A percentile compares a stretch with the other conserved stretches of the same genome.
These are phyloP conservation scores for Mytilinidion resinicola DNA, from an alignment of 495 filamentous ascomycete genomes.

Conservation along the genomic window DNA sequence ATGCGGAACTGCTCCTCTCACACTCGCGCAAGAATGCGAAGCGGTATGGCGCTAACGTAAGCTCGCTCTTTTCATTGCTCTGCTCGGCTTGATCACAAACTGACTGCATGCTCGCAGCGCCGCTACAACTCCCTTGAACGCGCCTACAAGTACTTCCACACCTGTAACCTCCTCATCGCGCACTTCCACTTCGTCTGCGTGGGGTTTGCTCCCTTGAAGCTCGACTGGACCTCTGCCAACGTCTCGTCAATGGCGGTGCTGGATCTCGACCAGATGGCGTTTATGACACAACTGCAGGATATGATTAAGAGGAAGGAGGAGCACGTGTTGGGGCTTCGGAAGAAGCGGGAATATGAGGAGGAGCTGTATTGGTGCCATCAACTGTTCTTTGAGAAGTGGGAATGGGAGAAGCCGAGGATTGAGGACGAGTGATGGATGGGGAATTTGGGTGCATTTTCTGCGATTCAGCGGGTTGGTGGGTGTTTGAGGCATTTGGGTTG, in stretches of 20 bases:
- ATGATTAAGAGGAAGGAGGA: conserved; percentile 2
- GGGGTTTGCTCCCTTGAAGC: neutral
- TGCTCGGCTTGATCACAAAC: neutral
- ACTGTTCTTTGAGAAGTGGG: conserved; percentile 14
- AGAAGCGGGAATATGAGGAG: conserved; percentile 4
- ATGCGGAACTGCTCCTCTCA: conserved; percentile 11
- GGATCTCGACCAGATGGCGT: conserved; percentile 1
- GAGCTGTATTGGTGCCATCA: conserved; percentile 18
- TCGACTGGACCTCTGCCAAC: neutral
- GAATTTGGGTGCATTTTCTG: too few species aligned
- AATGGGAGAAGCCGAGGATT: neutral
- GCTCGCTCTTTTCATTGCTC: neutral
- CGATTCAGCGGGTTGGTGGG: too few species aligned
- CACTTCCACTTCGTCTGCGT: conserved; percentile 12
- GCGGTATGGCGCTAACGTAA: conserved; percentile 9
- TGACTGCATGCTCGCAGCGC: neutral
- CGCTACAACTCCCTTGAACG: conserved; percentile 15
- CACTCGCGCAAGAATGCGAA: conserved; percentile 13
- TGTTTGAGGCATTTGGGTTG: too few species aligned
- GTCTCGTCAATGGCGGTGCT: neutral
- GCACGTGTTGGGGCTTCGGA: neutral
- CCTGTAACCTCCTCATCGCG: conserved; percentile 6
- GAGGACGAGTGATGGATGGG: neutral
- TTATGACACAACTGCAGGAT: conserved; percentile 5
- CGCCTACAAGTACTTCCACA: conserved; percentile 10